Evolutionary conservation across 176 grass and related monocot species (phyloP), one percentile per base, ranked within the genome.

Genomic region (Saccharum officinarum): DNA sequence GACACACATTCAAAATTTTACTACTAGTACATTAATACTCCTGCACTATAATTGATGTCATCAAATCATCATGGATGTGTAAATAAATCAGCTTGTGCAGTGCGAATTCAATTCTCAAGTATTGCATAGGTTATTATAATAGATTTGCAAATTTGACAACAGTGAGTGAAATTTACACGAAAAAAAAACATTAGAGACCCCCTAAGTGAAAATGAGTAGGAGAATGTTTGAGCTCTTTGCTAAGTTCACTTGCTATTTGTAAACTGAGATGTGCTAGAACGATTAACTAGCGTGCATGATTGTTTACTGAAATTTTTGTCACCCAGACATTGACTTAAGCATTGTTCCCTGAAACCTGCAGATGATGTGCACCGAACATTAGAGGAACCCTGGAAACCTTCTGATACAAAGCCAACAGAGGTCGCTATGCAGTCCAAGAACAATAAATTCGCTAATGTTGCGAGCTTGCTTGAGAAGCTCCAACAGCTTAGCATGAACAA

Each of bases 381-480:
- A 66, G 70, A 75, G n/a, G 68, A 84, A 40, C 26, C 66, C 55
- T 54, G 41, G 69, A 97, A 87, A 40, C 33, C 59, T 69, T 76
- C 62, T 10, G 82, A 52, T 31, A 76, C 44, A 77, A 82, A 78
- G 73, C 63, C 90, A 75, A 44, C 52, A 7, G 73, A 84, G 50
- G 75, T 69, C 5, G 2, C 44, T 59, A 63, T 80, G 47, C 72
- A 89, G 70, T 69, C 60, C 50, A 90, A 87, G 74, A 91, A 89
- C 50, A 88, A 75, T 39, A 99, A 87, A 91, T 85, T 99, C 12
- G 86, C 89, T 77, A 94, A 97, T 36, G 88, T 91, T 31, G 89
- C 94, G 16, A 89, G 88, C 71, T 87, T 97, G 76, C 85, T 99
- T 88, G 72, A 90, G 82, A 97, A 99, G 82, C 92, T 96, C 47